Percentiles rank a stretch among this genome's conserved stretches.
These are phyloP conservation scores for Bertia moriformis DNA, from an alignment of 2,329 filamentous ascomycete species.

Conservation along the genomic window DNA sequence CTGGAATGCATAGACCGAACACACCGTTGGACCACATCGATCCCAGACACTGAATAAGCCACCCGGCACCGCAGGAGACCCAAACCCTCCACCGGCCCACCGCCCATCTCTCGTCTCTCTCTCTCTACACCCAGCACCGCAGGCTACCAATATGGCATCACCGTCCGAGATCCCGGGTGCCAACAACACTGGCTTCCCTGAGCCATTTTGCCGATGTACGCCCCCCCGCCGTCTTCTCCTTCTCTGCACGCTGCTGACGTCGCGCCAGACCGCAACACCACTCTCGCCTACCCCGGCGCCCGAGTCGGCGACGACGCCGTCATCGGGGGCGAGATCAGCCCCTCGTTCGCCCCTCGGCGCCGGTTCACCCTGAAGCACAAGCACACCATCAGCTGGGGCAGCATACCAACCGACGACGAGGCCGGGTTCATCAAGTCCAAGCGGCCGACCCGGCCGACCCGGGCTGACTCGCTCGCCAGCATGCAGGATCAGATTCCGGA, in stretches of 20 bases:
- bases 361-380: conserved; percentile 31
- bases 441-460: not conserved
- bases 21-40: not conserved
- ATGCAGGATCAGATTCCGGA: not conserved
- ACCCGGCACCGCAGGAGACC: not conserved
- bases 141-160: no score
- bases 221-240: not conserved
- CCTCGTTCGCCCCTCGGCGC: conserved; percentile 25
- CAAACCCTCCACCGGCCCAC: not conserved
- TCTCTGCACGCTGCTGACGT: conserved; percentile 1
- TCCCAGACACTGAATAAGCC: not conserved
- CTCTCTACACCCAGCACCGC: not conserved
- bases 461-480: not conserved
- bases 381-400: conserved; percentile 29
- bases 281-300: conserved; percentile 46
- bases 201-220: conserved; percentile 11
- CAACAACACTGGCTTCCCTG: conserved; percentile 15
- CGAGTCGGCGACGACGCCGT: conserved; percentile 38
- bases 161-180: no score
- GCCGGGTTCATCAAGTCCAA: not conserved
- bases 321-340: conserved; percentile 38
- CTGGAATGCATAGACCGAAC: no score
- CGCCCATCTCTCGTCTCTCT: not conserved
- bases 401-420: conserved; percentile 19
- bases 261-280: conserved; percentile 35